Base-by-base conservation (phyloP, 257 asterid genomes). In the Avicennia marina region DNA sequence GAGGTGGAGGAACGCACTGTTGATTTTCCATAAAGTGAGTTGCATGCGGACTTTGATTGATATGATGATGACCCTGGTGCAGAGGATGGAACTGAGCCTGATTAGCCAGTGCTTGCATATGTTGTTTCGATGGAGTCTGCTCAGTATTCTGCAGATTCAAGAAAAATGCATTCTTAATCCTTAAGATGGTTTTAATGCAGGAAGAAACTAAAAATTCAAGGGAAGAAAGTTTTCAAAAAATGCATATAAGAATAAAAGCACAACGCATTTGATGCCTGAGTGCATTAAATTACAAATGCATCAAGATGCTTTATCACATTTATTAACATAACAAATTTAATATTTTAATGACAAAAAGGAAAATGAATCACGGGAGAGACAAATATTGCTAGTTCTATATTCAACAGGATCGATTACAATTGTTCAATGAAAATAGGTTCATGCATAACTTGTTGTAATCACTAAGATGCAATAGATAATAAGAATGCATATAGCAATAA, bases 1-100 rank as follows among this genome's bases (percentile, higher is more conserved):
- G 95, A 32, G 94, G 69, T 40, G 79, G 75, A 25, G 97, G 78
- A 22, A 82, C 83, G 63, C 88, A 83, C 24, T 83, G 95, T 63
- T 81, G 96, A 72, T 71, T 74, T 59, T 79, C 87, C 70, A 88
- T 66, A 64, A 72, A 82, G 48, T 85, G 93, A 53, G 83, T 52
- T 33, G 80, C 66, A 62, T 79, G 88, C 45, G 81, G 82, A 53
- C 71, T 75, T 58, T 82, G 95, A 70, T 73, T 74, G 38, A 85
- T 80, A 39, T 79, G 85, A 64, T 79, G 89, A 46, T 79, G 89
- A 64, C 80, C 83, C 68, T 81, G 90, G 58, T 77, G 27, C 26
- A 76, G 58, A 49, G 80, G 71, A 64, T 77, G 80, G 65, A 72
- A 80, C 65, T 74, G 87, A 49, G 75, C 49, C 53, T 74, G 85